Evolutionary conservation across 2,329 filamentous ascomycete genomes (phyloP).

Genomic region (Xenoacremonium recifei): DNA sequence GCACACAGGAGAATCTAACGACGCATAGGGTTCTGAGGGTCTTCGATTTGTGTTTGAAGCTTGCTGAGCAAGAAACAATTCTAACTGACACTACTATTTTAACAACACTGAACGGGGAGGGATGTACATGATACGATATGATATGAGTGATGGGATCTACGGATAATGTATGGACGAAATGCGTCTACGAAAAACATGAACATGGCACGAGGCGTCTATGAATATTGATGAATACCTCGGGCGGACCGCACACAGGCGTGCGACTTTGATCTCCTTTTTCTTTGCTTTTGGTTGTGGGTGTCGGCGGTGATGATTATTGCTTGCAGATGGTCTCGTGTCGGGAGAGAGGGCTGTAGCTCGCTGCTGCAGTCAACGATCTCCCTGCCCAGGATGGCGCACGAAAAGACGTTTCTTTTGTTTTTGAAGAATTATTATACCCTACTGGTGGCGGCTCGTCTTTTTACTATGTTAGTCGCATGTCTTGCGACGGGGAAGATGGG

Average conservation of each 20-base stretch:
- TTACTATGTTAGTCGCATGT: too few species aligned
- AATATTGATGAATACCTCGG: constrained; percentile 7
- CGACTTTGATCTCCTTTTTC: constrained; percentile 12
- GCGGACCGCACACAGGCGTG: constrained; percentile 1
- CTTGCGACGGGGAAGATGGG: too few species aligned
- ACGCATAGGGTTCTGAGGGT: constrained; percentile 30
- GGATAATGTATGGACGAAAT: neutral
- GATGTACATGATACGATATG: neutral
- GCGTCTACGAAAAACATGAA: neutral
- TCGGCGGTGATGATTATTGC: constrained; percentile 12
- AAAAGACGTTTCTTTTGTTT: constrained; percentile 1
- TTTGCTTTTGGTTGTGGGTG: constrained; percentile 1
- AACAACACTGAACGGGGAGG: neutral
- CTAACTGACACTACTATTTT: constrained; percentile 5
- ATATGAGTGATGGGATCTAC: neutral
- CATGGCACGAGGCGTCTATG: constrained; percentile 2
- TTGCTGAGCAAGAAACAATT: constrained; percentile 13
- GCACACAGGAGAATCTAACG: too few species aligned
- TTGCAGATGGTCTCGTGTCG: constrained; percentile 6
- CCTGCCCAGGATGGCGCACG: neutral
- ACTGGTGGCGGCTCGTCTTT: too few species aligned
- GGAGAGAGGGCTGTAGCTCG: constrained; percentile 13
- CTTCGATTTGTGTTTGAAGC: constrained; percentile 32
- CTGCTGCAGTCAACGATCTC: neutral
- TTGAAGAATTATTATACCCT: too few species aligned